Evolutionary conservation across 202 grass and related monocot genomes (phyloP).

Genomic region (Eragrostis tef): DNA sequence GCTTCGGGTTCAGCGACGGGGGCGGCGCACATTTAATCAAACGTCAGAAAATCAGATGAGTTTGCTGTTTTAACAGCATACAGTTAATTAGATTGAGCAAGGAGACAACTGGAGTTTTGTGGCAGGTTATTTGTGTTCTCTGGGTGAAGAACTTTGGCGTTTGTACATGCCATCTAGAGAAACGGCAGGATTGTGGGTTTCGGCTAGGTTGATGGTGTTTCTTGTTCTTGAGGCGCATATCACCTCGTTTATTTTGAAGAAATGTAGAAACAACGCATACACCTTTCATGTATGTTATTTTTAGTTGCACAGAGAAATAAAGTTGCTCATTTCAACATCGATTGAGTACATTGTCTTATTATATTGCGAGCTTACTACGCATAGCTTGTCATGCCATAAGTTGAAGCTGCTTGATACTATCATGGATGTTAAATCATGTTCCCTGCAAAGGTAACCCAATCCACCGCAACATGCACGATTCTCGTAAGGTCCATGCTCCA

Average conservation of each 20-base stretch:
- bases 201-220: neutral
- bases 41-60: constrained; percentile 20
- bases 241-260: neutral
- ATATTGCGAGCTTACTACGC: neutral
- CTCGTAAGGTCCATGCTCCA: too few relatives aligned
- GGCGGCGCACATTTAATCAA: constrained; percentile 52
- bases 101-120: constrained; percentile 25
- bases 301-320: constrained; percentile 47
- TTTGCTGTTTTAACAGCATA: neutral
- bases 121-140: neutral
- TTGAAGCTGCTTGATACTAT: neutral
- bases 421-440: neutral
- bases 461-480: too few relatives aligned
- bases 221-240: constrained; percentile 19
- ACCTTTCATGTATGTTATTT: constrained; percentile 10
- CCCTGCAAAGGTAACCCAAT: too few relatives aligned
- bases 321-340: too few relatives aligned
- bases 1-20: constrained; percentile 55
- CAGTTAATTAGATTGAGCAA: neutral
- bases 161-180: constrained; percentile 43
- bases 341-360: too few relatives aligned
- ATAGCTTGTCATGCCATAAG: neutral
- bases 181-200: constrained; percentile 19
- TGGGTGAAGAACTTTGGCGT: constrained; percentile 5
- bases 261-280: constrained; percentile 25